Conservation (phyloP, 805 yeast genomes). For the Ogataea angusta region DNA sequence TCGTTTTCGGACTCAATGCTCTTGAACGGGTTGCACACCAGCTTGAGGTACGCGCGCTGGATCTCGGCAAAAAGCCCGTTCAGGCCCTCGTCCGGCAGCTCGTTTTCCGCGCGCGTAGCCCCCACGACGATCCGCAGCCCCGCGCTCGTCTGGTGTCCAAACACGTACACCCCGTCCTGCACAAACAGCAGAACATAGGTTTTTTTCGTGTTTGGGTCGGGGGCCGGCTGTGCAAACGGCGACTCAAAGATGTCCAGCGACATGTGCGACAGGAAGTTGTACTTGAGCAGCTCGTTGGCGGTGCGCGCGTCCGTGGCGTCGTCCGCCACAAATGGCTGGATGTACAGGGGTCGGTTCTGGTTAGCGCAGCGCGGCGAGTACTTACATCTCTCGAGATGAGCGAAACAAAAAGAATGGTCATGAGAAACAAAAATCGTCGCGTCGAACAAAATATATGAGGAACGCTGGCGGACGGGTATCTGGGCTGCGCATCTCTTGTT, state of each 20-base stretch:
- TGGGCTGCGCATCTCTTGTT: no score
- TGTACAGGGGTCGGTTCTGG: constrained; percentile 55
- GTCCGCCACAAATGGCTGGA: constrained; percentile 47
- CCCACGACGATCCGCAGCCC: constrained; percentile 68
- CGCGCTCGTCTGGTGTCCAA: constrained; percentile 66
- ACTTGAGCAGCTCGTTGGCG: constrained; percentile 50
- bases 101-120: constrained; percentile 35
- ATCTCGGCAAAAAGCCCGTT: constrained; percentile 38
- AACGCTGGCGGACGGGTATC: no score
- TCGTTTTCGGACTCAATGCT: constrained; percentile 27
- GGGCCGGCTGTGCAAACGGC: constrained; percentile 28
- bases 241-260: constrained; percentile 67
- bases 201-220: constrained; percentile 16
- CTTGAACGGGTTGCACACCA: constrained; percentile 65
- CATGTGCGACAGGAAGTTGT: constrained; percentile 73
- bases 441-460: not conserved
- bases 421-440: constrained; percentile 10
- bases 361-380: constrained; percentile 11
- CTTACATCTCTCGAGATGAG: constrained; percentile 52
- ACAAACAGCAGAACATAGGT: constrained; percentile 52
- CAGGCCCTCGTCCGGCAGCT: constrained; percentile 18
- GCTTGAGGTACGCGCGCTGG: constrained; percentile 51
- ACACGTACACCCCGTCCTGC: constrained; percentile 64
- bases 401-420: constrained; percentile 50
- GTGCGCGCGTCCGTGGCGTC: constrained; percentile 24